A percentile compares a stretch with the other conserved stretches of the same genome.
phyloP scores from a whole-genome alignment of 805 yeast genomes.

The Cyberlindnera mississippiensis region DNA sequence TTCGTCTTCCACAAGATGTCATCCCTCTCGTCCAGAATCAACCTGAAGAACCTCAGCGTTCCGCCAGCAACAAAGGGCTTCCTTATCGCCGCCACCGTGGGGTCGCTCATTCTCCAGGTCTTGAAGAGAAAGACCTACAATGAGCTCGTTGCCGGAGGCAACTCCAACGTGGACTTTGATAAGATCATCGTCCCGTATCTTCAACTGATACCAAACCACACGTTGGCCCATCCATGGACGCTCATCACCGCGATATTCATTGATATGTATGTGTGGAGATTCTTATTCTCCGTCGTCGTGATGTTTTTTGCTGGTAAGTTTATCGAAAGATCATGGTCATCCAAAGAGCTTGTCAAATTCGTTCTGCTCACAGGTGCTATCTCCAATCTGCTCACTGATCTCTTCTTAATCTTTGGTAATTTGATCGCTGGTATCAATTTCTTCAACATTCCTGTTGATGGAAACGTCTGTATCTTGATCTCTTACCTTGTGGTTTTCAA shows the following conservation, averaged over 20 bases:
- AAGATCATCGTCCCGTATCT: slow-evolving; percentile 50
- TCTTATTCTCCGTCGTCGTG: slow-evolving; percentile 43
- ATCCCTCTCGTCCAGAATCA: slow-evolving; percentile 16
- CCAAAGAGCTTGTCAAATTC: slow-evolving; percentile 47
- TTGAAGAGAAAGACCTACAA: slow-evolving; percentile 38
- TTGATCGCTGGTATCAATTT: slow-evolving; percentile 24
- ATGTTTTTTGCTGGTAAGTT: slow-evolving; percentile 58
- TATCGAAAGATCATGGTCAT: slow-evolving; percentile 64
- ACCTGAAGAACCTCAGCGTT: slow-evolving; percentile 25
- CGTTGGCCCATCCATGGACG: slow-evolving; percentile 61
- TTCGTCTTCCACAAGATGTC: slow-evolving; percentile 25
- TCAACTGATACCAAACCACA: slow-evolving; percentile 59
- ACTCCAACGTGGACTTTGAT: slow-evolving; percentile 31
- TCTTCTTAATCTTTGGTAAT: slow-evolving; percentile 26
- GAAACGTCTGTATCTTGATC: slow-evolving; percentile 50
- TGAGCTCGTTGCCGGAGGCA: slow-evolving; percentile 17
- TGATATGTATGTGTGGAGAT: slow-evolving; percentile 48
- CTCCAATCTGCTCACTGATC: slow-evolving; percentile 44
- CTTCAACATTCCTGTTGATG: slow-evolving; percentile 44
- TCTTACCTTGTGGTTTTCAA: slow-evolving; percentile 63
- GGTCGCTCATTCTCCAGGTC: slow-evolving; percentile 40
- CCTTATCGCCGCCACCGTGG: slow-evolving; percentile 34
- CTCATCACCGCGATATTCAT: slow-evolving; percentile 59
- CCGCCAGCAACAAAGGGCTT: slow-evolving; percentile 49
- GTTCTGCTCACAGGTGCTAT: slow-evolving; percentile 43